Base-by-base conservation (phyloP, 1,284 basidiomycete species). In the Cryptococcus sp. region DNA sequence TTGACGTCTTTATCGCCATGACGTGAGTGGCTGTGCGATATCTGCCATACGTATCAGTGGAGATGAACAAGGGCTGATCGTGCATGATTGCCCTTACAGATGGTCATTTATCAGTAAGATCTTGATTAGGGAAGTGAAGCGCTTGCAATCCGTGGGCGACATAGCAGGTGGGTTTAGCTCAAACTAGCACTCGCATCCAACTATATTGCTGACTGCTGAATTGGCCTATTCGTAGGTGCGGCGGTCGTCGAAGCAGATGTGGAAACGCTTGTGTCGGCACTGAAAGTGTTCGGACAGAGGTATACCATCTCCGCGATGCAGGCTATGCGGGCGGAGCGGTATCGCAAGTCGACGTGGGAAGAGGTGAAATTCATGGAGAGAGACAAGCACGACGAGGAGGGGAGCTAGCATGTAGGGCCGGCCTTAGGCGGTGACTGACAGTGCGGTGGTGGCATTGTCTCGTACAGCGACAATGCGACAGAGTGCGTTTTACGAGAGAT, bases 1-100 rank as follows among this genome's bases (percentile, higher is more conserved):
- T 72, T 22, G 72, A 74, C 51, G 67, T 74, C 3, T 74, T 75
- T 46, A 66, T 72, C n/a, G 66, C 67, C 27, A 74, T 74, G 65
- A 64, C 65, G 68, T 74, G 61, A 55, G 72, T 68, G 17, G 20
- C 25, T n/a, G 16, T 47, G 16, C 42, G 11, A 7, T 19, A 15
- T 19, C 13, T 16, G 19, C 17, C 25, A 46, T 50, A 17, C 15
- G 22, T 50, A 3, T 17, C 3, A 31, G 22, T 46, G 17, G 16
- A 19, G 20, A 42, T 16, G 22, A n/a, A 5, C 3, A 27, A 31
- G 17, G 19, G 19, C n/a, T 25, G 15, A 23, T 44, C 20, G 39
- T 20, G 25, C 19, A 27, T 54, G 50, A 56, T 31, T 7, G 31
- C 31, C 20, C 10, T 15, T 17, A 10, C 54, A 74, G 73, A 20